Conservation (phyloP, 805 yeast genomes). For the Monosporozyma yasuniensis region DNA sequence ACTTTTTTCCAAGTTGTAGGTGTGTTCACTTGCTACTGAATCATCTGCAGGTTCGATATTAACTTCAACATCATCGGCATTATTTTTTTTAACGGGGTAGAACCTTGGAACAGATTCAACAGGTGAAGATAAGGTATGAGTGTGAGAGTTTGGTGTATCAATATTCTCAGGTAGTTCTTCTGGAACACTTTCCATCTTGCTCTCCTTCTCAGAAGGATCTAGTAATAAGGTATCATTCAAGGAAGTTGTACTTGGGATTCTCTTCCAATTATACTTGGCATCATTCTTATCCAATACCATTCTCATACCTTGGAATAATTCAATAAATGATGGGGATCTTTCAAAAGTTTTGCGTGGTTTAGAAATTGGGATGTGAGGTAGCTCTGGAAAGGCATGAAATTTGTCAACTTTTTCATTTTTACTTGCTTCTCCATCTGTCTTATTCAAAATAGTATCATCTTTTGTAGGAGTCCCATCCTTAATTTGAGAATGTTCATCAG, state of each 20-base stretch:
- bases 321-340: conserved; percentile 26
- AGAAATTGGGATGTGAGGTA: conserved; percentile 13
- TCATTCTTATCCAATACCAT: conserved; percentile 26
- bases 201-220: not conserved
- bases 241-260: conserved; percentile 19
- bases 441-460: not conserved
- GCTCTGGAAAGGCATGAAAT: not conserved
- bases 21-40: not conserved
- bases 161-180: not conserved
- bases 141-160: not conserved
- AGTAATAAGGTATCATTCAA: conserved; percentile 7
- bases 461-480: not conserved
- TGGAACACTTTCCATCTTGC: not conserved
- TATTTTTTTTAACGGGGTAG: not conserved
- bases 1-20: not conserved
- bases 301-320: conserved; percentile 26
- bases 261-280: conserved; percentile 27
- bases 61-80: not conserved
- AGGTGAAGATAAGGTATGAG: not conserved
- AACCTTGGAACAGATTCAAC: not conserved
- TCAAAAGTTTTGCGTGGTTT: conserved; percentile 10
- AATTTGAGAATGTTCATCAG: not conserved
- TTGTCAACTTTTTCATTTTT: not conserved
- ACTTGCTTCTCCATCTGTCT: not conserved
- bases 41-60: not conserved